These are phyloP conservation scores for Loxodes magnus DNA, from an alignment of 73 alveolate genomes.

Conservation along the genomic window DNA sequence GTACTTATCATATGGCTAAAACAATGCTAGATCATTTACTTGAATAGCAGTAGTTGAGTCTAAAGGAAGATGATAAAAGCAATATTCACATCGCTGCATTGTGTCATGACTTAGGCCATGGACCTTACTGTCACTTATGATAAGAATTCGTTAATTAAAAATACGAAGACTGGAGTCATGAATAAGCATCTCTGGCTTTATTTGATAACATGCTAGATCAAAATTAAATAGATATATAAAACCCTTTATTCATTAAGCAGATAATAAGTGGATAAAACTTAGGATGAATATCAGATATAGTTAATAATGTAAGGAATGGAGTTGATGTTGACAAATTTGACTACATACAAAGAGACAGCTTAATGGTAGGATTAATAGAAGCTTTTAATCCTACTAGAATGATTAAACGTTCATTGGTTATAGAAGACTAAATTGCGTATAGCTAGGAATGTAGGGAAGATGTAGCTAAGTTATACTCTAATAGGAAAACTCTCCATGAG, in stretches of 20 bases:
- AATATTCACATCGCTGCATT: conserved; percentile 35
- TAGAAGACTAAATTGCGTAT: conserved; percentile 63
- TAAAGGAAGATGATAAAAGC: conserved; percentile 3
- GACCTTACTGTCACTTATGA: conserved; percentile 75
- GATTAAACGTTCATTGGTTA: conserved; percentile 53
- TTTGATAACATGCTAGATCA: conserved; percentile 59
- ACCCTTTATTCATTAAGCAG: too few relatives aligned
- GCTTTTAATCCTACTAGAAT: conserved; percentile 45
- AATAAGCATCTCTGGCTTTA: conserved; percentile 40
- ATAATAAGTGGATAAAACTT: too few relatives aligned
- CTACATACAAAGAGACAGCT: conserved; percentile 76
- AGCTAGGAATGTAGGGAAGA: conserved; percentile 21
- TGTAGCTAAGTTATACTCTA: conserved; percentile 20
- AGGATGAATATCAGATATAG: conserved; percentile 75
- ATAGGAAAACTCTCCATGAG: conserved; percentile 28
- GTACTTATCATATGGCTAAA: conserved; percentile 25
- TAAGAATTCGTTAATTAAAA: too few relatives aligned
- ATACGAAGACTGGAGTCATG: conserved; percentile 74
- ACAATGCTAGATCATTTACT: conserved; percentile 13
- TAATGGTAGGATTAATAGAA: conserved; percentile 44
- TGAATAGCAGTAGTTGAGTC: conserved; percentile 13
- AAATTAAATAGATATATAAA: conserved; percentile 49
- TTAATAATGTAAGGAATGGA: conserved; percentile 67
- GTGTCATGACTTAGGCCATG: conserved; percentile 86
- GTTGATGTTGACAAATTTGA: conserved; percentile 85